Percentiles rank a stretch among this genome's conserved stretches.
Evolutionary conservation across 2,329 filamentous ascomycete species (phyloP).

Genomic region (Tolypocladium endophyticum): DNA sequence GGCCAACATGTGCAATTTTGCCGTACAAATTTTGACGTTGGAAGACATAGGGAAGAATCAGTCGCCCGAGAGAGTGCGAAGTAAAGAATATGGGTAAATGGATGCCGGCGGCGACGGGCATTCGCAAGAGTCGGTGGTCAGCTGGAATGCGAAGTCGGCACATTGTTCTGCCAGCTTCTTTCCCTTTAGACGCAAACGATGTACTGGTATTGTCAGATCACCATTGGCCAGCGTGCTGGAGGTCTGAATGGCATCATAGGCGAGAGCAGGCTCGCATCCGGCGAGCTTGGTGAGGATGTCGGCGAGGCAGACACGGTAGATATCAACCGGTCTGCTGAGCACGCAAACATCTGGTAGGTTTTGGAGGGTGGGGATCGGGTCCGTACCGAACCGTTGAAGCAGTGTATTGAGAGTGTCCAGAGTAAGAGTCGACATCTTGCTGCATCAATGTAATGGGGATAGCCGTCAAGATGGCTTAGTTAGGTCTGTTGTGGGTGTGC

Average conservation of each 20-base stretch:
- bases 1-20: constrained; percentile 46
- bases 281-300: constrained; percentile 9
- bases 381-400: background rate
- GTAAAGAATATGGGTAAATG: constrained; percentile 60
- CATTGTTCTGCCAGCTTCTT: constrained; percentile 21
- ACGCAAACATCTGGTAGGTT: background rate
- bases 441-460: too few relatives aligned
- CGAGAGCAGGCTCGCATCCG: constrained; percentile 9
- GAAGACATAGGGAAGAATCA: constrained; percentile 48
- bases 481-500: too few relatives aligned
- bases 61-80: constrained; percentile 39
- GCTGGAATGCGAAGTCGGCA: constrained; percentile 36
- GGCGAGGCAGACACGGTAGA: constrained; percentile 18
- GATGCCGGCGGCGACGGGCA: constrained; percentile 43
- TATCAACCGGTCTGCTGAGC: constrained; percentile 16
- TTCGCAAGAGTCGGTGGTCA: constrained; percentile 31
- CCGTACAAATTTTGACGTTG: constrained; percentile 47
- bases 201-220: constrained; percentile 19
- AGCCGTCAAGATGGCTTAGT: too few relatives aligned
- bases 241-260: constrained; percentile 19
- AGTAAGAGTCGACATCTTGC: background rate
- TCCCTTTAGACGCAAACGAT: constrained; percentile 15
- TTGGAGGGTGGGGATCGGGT: background rate
- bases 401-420: background rate
- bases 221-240: constrained; percentile 14